Conservation (phyloP, 768 basidiomycete species). For the Suillus decipiens region DNA sequence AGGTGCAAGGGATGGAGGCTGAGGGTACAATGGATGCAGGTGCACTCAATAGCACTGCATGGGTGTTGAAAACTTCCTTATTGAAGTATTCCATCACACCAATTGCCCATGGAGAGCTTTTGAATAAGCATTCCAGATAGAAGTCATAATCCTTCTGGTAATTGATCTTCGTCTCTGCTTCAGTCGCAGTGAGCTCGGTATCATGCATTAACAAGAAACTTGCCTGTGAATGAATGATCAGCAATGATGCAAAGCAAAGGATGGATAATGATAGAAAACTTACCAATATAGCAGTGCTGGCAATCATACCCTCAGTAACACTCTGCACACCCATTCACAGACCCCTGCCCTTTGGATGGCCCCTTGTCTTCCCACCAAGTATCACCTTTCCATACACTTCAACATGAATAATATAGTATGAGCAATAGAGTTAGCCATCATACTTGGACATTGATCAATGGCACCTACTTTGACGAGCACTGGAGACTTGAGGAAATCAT, state of each 20-base stretch:
- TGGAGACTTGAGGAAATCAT: background rate
- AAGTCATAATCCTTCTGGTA: conserved; percentile 4
- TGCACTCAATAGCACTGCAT: background rate
- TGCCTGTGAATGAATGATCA: conserved; percentile 6
- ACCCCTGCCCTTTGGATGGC: background rate
- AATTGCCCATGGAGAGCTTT: background rate
- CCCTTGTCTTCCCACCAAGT: conserved; percentile 7
- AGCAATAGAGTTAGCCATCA: background rate
- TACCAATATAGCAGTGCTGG: background rate
- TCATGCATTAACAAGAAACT: conserved; percentile 1
- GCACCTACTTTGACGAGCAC: conserved; percentile 6
- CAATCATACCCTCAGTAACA: conserved; percentile 4
- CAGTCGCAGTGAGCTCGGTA: background rate
- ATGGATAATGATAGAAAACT: background rate
- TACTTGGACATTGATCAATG: background rate
- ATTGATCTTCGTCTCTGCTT: background rate
- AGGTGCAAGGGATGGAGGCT: background rate
- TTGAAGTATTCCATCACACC: conserved; percentile 4
- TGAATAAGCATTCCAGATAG: background rate
- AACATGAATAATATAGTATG: background rate
- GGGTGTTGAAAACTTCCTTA: background rate
- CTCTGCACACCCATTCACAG: background rate
- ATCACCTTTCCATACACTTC: conserved; percentile 7
- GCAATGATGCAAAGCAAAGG: background rate
- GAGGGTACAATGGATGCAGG: background rate